Percentiles rank a stretch among this genome's conserved stretches.
phyloP scores from a whole-genome alignment of 768 basidiomycete genomes.

The Termitomyces sp. region DNA sequence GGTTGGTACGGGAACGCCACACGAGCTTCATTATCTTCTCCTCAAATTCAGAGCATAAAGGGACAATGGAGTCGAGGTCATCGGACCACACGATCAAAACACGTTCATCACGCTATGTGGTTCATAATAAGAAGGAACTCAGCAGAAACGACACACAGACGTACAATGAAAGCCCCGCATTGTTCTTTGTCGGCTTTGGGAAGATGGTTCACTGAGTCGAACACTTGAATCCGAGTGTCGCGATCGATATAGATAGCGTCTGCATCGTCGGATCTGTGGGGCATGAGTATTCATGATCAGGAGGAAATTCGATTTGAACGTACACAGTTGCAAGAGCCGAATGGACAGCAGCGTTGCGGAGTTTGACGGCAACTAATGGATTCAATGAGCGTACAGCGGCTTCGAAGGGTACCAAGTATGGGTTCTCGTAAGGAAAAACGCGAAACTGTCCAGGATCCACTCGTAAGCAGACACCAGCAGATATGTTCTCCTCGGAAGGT shows the following conservation, averaged over 20 bases:
- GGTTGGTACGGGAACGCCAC: slow-evolving; percentile 43
- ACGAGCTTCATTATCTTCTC: slow-evolving; percentile 58
- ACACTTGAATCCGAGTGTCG: slow-evolving; percentile 84
- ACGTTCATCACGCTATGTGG: slow-evolving; percentile 69
- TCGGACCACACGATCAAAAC: slow-evolving; percentile 86
- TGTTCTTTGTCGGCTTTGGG: slow-evolving; percentile 87
- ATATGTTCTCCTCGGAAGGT: slow-evolving; percentile 77
- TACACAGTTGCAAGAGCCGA: slow-evolving; percentile 72
- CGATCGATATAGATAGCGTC: slow-evolving; percentile 65
- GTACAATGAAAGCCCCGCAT: slow-evolving; percentile 82
- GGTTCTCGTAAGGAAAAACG: slow-evolving; percentile 84
- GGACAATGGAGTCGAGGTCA: slow-evolving; percentile 75
- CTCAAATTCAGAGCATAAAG: slow-evolving; percentile 69
- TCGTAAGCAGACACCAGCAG: slow-evolving; percentile 75
- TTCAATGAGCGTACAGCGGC: slow-evolving; percentile 73
- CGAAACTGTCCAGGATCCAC: slow-evolving; percentile 68
- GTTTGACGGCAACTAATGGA: slow-evolving; percentile 81
- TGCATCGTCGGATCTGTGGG: slow-evolving; percentile 51
- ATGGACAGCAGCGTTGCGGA: slow-evolving; percentile 76
- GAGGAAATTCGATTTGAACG: slow-evolving; percentile 17
- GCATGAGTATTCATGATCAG: neutral
- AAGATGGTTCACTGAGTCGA: slow-evolving; percentile 65
- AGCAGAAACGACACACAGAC: slow-evolving; percentile 18
- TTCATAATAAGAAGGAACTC: slow-evolving; percentile 8
- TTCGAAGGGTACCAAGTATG: slow-evolving; percentile 78